Base-by-base conservation (phyloP, 139 green algal genomes). In the Auxenochlorella protothecoides region DNA sequence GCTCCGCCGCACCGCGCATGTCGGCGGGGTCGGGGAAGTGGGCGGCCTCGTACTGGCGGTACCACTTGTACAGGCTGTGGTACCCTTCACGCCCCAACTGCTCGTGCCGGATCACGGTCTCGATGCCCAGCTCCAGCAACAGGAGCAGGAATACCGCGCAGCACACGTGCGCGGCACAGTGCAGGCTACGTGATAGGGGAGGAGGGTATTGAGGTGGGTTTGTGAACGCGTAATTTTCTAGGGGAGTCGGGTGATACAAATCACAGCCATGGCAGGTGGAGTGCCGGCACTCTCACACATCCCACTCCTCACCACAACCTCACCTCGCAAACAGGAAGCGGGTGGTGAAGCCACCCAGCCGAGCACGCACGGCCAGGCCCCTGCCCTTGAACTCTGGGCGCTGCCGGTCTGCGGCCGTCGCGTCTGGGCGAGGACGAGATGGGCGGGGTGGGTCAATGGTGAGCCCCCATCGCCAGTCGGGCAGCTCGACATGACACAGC, bases 11-110 rank as follows among this genome's bases (percentile, higher is more conserved):
- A 12, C 68, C 71, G 0, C 90, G 77, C 63, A 96, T 57, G 53
- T 85, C 88, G 70, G 79, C 81, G 52, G 91, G 91, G 83, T 96
- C 91, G 0, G 91, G 89, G 78, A 96, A 96, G 74, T 91, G 82
- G 73, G 78, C 52, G 44, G 74, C 75, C 83, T 94, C 85, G 73
- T 87, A 96, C 3, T 52, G 14, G 27, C 80, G 81, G 80, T 92
- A 96, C 89, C 89, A 96, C 61, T 80, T 75, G 76, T 78, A 91
- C 44, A 95, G 80, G 59, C 72, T 84, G 80, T 93, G 83, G 66
- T 86, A 84, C 9, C 87, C 89, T 52, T 91, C 87, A 11, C 64
- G 67, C 63, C 88, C 89, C 44, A 93, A 67, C 0, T 63, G 53
- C 81, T 92, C 88, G 74, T 91, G 85, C 68, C 80, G 85, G 66